Percentiles rank a stretch among this genome's conserved stretches.
phyloP scores from a whole-genome alignment of 2,329 filamentous ascomycete species.

The Diaporthe destruens region DNA sequence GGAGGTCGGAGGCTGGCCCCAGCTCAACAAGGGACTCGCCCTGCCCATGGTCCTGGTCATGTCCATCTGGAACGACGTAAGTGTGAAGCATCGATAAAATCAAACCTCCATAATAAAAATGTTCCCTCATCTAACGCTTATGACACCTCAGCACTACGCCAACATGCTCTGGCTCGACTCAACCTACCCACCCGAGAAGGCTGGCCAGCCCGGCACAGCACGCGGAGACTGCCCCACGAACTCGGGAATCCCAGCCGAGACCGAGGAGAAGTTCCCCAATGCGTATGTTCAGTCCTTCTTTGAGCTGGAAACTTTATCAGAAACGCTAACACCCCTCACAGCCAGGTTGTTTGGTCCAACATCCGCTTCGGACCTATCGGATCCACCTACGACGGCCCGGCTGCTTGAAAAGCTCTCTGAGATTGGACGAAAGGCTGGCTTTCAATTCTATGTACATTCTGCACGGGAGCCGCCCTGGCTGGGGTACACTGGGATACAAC shows the following conservation, averaged over 20 bases:
- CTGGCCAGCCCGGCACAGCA: conserved; percentile 58
- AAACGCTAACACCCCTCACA: background rate
- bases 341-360: conserved; percentile 46
- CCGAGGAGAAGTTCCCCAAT: conserved; percentile 47
- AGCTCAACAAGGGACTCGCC: conserved; percentile 64
- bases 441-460: conserved; percentile 24
- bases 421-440: conserved; percentile 4
- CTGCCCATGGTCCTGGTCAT: conserved; percentile 73
- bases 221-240: conserved; percentile 57
- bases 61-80: conserved; percentile 69
- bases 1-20: conserved; percentile 64
- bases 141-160: conserved; percentile 57
- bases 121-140: background rate
- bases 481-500: background rate
- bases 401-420: background rate
- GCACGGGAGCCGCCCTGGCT: background rate
- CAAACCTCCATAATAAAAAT: background rate
- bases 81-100: background rate
- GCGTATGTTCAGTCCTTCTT: conserved; percentile 38
- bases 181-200: conserved; percentile 60
- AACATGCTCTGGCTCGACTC: conserved; percentile 75
- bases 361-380: conserved; percentile 45
- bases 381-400: conserved; percentile 44
- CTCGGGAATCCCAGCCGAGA: conserved; percentile 55
- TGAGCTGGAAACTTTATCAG: background rate